These are phyloP conservation scores for Arthromyces matolae DNA, from an alignment of 768 basidiomycete genomes.

Conservation along the genomic window DNA sequence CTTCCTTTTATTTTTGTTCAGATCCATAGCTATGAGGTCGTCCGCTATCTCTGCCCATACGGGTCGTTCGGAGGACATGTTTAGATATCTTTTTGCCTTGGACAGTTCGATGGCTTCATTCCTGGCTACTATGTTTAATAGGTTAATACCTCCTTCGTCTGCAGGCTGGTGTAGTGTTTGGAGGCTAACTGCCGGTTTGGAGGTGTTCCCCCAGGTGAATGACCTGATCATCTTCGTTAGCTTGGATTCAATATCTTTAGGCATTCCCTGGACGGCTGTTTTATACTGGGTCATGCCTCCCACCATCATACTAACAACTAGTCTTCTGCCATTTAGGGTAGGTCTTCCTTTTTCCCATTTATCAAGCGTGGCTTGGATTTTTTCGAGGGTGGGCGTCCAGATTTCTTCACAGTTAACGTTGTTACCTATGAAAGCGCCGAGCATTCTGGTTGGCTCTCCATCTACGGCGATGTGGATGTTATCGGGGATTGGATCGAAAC, in stretches of 20 bases:
- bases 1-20: not conserved
- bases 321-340: too few relatives aligned
- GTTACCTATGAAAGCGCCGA: too few relatives aligned
- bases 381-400: too few relatives aligned
- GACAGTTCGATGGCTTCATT: conserved; percentile 1
- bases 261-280: not conserved
- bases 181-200: not conserved
- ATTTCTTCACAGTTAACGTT: too few relatives aligned
- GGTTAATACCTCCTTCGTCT: not conserved
- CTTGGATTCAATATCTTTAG: not conserved
- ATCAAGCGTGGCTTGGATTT: too few relatives aligned
- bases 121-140: not conserved
- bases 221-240: not conserved
- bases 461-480: too few relatives aligned
- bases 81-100: not conserved
- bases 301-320: too few relatives aligned
- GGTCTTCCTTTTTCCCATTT: too few relatives aligned
- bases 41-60: not conserved
- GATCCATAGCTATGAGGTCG: not conserved
- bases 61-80: not conserved
- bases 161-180: not conserved
- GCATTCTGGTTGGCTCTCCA: too few relatives aligned
- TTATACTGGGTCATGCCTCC: not conserved
- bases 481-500: too few relatives aligned
- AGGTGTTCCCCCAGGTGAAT: not conserved